A percentile compares a stretch with the other conserved stretches of the same genome.
Conservation (phyloP, 768 basidiomycete genomes). For the Boletus bicolor region DNA sequence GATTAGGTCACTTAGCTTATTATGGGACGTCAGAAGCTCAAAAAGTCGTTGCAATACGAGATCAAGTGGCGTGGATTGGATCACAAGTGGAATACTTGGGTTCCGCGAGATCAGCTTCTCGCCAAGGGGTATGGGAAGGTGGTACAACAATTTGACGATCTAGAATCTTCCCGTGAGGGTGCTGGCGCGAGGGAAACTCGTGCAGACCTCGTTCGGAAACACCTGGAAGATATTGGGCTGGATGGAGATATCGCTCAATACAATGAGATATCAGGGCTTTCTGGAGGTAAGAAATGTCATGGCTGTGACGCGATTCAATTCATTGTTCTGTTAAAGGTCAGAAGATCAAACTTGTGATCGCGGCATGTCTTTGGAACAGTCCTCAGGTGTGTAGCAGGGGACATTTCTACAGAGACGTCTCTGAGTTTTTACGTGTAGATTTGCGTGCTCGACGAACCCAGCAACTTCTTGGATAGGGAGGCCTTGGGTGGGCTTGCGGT, state of each 20-base stretch:
- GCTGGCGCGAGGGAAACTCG: constrained; percentile 88
- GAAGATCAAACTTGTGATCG: constrained; percentile 95
- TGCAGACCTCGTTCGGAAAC: constrained; percentile 78
- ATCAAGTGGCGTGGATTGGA: constrained; percentile 82
- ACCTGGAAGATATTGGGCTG: constrained; percentile 91
- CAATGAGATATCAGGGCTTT: constrained; percentile 92
- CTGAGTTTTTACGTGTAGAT: constrained; percentile 40
- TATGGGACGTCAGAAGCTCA: constrained; percentile 95
- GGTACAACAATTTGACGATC: constrained; percentile 92
- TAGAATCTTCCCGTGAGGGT: constrained; percentile 93
- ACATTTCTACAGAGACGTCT: background rate
- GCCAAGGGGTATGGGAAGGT: constrained; percentile 86
- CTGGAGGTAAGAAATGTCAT: constrained; percentile 61
- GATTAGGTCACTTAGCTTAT: constrained; percentile 49
- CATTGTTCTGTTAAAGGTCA: constrained; percentile 53
- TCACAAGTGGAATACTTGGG: constrained; percentile 88
- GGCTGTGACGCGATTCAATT: constrained; percentile 11
- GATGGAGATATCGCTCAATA: constrained; percentile 98
- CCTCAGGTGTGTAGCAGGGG: constrained; percentile 59
- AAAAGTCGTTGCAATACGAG: constrained; percentile 94
- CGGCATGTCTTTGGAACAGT: constrained; percentile 94
- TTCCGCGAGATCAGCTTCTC: constrained; percentile 82
- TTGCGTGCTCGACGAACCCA: constrained; percentile 84
- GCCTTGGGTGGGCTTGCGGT: constrained; percentile 92
- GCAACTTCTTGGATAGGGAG: constrained; percentile 97